Evolutionary conservation across 768 basidiomycete genomes (phyloP), one percentile per base, ranked within the genome.

Genomic region (Lactarius sanguifluus): DNA sequence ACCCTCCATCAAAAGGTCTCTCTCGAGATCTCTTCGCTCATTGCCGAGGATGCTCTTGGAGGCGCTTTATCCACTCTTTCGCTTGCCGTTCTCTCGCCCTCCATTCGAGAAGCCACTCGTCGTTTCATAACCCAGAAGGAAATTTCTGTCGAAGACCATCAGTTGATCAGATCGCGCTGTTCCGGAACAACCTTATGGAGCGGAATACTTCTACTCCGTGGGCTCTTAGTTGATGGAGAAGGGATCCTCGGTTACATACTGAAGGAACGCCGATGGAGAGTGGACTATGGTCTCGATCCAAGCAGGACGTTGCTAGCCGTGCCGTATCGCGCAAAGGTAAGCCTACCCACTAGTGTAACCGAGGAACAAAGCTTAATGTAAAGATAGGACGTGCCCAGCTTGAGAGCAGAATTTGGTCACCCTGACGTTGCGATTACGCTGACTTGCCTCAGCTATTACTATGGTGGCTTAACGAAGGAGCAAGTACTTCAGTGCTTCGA

Each of bases 281-380:
- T 85, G 0, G 80, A 85, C 47, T 85, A 82, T 67, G 84, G 84
- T 1, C 77, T 83, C 4, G 79, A 81, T 54, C 70, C 70, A 2
- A 66, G 55, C 3, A 78, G 84, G 5, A 78, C 82, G 0, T 72
- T 81, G 65, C 76, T 85, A 2, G 82, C 55, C 2, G 34, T 38
- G 0, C 36, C 36, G 0, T 38, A 38, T 38, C 36, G 12, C 4
- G 36, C 36, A 38, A 38, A 38, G 36, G 36, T 38, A 38, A 38
- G 36, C 36, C 2, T 1, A 4, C 36, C 36, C 12, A 38, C 12
- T 38, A 38, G 36, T 3, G 2, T 38, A 13, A 1, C 36, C 12
- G 2, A 3, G 36, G 3, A 13, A 38, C 3, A 13, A 0, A 13
- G 2, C 36, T 38, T 12, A 38, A 38, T 0, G 36, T 38, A 38